A percentile compares a stretch with the other conserved stretches of the same genome.
These are phyloP conservation scores for Ceratobasidium sp. DNA, from an alignment of 1,284 basidiomycete genomes.

Conservation along the genomic window DNA sequence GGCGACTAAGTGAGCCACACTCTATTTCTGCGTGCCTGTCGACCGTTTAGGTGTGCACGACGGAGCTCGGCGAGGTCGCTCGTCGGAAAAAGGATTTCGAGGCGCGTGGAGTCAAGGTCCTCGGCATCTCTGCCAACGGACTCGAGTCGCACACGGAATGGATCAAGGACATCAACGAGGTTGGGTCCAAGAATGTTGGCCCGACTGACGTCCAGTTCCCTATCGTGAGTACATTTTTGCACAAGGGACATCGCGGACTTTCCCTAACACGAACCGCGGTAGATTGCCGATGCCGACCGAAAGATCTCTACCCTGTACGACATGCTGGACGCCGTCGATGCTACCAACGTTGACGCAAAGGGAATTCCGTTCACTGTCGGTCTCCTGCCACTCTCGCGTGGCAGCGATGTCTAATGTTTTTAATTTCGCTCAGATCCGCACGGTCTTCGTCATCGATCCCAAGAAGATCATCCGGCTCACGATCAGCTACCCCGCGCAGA, in stretches of 20 bases:
- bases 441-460: constrained; percentile 93
- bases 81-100: constrained; percentile 84
- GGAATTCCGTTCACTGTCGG: constrained; percentile 82
- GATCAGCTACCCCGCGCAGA: constrained; percentile 77
- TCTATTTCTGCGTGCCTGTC: constrained; percentile 38
- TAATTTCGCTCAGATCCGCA: constrained; percentile 73
- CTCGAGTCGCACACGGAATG: constrained; percentile 86
- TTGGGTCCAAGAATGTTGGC: constrained; percentile 62
- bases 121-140: constrained; percentile 93
- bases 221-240: constrained; percentile 65
- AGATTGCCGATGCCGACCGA: constrained; percentile 92
- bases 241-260: constrained; percentile 30
- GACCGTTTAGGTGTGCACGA: constrained; percentile 75
- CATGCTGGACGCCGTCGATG: constrained; percentile 95
- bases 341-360: constrained; percentile 93
- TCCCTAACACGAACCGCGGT: constrained; percentile 17
- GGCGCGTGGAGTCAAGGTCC: constrained; percentile 89
- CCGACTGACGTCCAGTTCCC: constrained; percentile 87
- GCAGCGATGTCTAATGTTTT: constrained; percentile 19
- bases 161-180: constrained; percentile 91
- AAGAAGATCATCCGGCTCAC: constrained; percentile 90
- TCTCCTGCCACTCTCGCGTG: constrained; percentile 40
- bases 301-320: constrained; percentile 86
- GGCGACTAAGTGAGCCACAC: constrained; percentile 55
- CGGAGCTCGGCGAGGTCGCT: constrained; percentile 95